phyloP scores from a whole-genome alignment of 345 rosid genomes.

The Lepidium africanum region DNA sequence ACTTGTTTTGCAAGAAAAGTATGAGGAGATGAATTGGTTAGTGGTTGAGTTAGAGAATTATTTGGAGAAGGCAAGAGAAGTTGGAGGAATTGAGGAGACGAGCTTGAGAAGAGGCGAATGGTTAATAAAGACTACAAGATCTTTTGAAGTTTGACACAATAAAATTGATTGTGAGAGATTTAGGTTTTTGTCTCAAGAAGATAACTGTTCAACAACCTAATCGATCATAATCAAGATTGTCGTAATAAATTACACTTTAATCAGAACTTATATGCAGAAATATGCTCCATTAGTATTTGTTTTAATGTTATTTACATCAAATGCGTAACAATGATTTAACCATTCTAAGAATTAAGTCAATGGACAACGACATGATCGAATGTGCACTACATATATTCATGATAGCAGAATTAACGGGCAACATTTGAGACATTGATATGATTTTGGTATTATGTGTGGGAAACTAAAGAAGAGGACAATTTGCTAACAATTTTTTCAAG shows the following conservation, averaged over 20 bases:
- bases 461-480: constrained; percentile 11
- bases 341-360: no score
- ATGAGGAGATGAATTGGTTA: constrained; percentile 39
- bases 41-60: constrained; percentile 28
- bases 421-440: neutral
- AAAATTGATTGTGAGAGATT: neutral
- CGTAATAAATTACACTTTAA: no score
- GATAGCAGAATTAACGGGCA: neutral
- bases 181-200: neutral
- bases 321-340: no score
- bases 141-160: neutral
- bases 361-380: neutral
- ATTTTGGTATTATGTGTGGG: neutral
- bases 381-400: neutral
- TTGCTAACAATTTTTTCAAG: neutral
- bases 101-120: constrained; percentile 8
- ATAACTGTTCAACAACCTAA: neutral
- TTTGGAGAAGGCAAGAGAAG: constrained; percentile 14
- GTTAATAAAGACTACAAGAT: constrained; percentile 16
- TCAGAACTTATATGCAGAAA: no score
- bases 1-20: constrained; percentile 37
- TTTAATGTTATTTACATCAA: no score
- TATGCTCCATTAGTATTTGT: no score
- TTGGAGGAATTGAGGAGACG: constrained; percentile 1
- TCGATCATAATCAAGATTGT: neutral